Evolutionary conservation across 441 rosid genomes (phyloP).

Genomic region (Capsella rubella): DNA sequence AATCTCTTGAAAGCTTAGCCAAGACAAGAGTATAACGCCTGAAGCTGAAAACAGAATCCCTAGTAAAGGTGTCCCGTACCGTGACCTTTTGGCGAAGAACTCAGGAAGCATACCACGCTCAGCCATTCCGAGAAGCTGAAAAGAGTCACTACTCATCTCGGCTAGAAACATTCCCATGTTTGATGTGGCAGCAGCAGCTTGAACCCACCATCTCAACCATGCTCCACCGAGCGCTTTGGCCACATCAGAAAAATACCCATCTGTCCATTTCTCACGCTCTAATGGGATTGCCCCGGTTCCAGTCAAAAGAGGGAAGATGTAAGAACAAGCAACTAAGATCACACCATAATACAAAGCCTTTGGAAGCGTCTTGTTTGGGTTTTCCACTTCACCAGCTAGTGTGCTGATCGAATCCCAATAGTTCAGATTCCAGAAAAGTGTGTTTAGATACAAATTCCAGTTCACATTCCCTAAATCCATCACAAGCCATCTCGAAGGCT

Average conservation of each 20-base stretch:
- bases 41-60: slow-evolving; percentile 80
- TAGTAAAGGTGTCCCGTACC: slow-evolving; percentile 63
- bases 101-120: slow-evolving; percentile 72
- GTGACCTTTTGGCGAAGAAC: slow-evolving; percentile 66
- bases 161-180: slow-evolving; percentile 77
- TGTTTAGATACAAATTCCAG: slow-evolving; percentile 63
- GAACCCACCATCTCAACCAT: slow-evolving; percentile 78
- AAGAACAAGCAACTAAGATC: slow-evolving; percentile 55
- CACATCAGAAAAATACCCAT: slow-evolving; percentile 68
- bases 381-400: slow-evolving; percentile 65
- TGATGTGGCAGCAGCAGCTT: slow-evolving; percentile 67
- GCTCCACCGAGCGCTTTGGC: slow-evolving; percentile 65
- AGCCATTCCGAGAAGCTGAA: slow-evolving; percentile 79
- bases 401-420: slow-evolving; percentile 82
- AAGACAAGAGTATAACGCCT: slow-evolving; percentile 63
- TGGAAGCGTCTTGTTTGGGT: slow-evolving; percentile 65
- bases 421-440: slow-evolving; percentile 80
- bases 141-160: slow-evolving; percentile 80
- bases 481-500: slow-evolving; percentile 69
- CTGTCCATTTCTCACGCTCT: slow-evolving; percentile 61
- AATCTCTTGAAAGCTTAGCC: slow-evolving; percentile 78
- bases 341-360: slow-evolving; percentile 61
- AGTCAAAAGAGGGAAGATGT: slow-evolving; percentile 63
- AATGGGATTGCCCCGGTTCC: slow-evolving; percentile 72
- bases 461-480: slow-evolving; percentile 53